phyloP scores from a whole-genome alignment of 805 yeast species.

The Phaffomyces thermotolerans region DNA sequence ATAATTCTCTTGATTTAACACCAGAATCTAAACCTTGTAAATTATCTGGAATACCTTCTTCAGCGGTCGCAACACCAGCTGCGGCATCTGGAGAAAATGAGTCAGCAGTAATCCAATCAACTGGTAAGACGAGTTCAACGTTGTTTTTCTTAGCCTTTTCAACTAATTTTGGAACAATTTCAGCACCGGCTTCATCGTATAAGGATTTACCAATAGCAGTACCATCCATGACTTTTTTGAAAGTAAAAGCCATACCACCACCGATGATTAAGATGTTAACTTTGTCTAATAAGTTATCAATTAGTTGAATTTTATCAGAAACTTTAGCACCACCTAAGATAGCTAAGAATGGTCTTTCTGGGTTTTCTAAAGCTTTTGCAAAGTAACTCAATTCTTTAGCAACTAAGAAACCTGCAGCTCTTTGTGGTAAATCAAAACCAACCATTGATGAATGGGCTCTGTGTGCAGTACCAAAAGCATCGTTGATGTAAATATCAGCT shows the following conservation, averaged over 20 bases:
- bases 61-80: constrained; percentile 76
- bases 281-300: constrained; percentile 94
- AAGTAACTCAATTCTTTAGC: constrained; percentile 95
- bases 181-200: constrained; percentile 90
- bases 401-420: constrained; percentile 98
- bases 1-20: constrained; percentile 77
- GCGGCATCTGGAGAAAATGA: constrained; percentile 87
- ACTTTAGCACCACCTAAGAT: constrained; percentile 99
- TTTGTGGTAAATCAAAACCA: constrained; percentile 90
- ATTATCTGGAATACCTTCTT: constrained; percentile 88
- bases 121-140: constrained; percentile 91
- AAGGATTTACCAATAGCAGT: constrained; percentile 88
- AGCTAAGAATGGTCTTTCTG: constrained; percentile 96
- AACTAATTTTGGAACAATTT: constrained; percentile 84
- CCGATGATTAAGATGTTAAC: constrained; percentile 92
- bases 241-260: constrained; percentile 99
- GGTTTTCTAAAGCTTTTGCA: constrained; percentile 97
- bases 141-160: constrained; percentile 95
- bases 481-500: constrained; percentile 96
- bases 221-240: constrained; percentile 85
- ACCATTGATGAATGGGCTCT: constrained; percentile 99
- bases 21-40: constrained; percentile 97
- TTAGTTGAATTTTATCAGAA: constrained; percentile 96
- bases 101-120: constrained; percentile 94
- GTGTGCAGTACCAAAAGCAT: constrained; percentile 99